Evolutionary conservation across 2,329 filamentous ascomycete genomes (phyloP).

Genomic region (Cladophialophora chaetospira): DNA sequence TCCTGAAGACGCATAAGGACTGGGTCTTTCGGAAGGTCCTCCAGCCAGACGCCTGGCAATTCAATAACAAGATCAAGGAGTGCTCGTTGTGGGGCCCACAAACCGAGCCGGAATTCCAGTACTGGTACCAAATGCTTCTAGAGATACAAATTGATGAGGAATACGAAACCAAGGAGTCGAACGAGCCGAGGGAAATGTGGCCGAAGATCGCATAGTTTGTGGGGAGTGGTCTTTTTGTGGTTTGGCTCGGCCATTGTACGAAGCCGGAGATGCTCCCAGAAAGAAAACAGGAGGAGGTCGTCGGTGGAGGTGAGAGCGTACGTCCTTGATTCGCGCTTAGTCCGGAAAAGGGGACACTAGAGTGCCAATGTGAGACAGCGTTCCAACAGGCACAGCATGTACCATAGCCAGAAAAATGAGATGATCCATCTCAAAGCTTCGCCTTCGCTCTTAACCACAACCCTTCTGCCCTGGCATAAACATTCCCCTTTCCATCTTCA

Average conservation of each 20-base stretch:
- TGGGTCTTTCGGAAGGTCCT: neutral
- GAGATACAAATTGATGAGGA: neutral
- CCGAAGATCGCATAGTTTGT: no score
- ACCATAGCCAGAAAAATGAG: no score
- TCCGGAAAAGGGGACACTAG: no score
- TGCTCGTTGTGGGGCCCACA: slow-evolving; percentile 1
- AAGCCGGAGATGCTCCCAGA: no score
- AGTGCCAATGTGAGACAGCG: no score
- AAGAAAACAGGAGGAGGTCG: no score
- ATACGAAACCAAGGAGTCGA: neutral
- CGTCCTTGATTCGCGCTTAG: no score
- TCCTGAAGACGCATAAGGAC: neutral
- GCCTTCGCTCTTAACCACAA: slow-evolving; percentile 43
- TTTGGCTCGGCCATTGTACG: no score
- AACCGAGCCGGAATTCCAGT: neutral
- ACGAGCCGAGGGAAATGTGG: neutral
- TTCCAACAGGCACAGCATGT: no score
- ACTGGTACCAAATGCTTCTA: slow-evolving; percentile 1
- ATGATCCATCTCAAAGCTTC: neutral
- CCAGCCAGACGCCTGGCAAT: slow-evolving; percentile 5
- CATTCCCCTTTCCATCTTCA: slow-evolving; percentile 41
- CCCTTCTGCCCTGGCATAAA: slow-evolving; percentile 45
- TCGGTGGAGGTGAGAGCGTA: no score
- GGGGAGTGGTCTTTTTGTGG: no score
- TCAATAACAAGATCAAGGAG: neutral